Evolutionary conservation across 192 early-diverging fungal species (phyloP), one percentile per base, ranked within the genome.

Genomic region (Coemansia sp.): DNA sequence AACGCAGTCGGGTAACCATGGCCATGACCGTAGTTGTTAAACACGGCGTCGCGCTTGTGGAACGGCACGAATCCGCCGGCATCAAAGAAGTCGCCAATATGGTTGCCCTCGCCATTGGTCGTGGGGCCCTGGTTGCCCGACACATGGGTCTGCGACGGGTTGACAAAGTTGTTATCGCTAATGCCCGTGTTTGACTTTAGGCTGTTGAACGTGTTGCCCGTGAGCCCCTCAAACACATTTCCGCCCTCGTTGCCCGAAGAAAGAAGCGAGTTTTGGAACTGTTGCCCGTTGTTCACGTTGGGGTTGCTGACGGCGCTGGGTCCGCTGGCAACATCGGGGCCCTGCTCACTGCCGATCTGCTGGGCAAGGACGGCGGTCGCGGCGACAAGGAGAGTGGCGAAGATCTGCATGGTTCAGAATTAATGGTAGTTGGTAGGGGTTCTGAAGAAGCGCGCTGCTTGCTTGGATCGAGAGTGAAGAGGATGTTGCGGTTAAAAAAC

Each of bases 311-410:
- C 61, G 3, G 78, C 78, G 48, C 29, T 66, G 16, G 65, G 63
- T 6, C 78, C 78, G 17, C 59, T 57, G 2, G 72, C 57, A 27
- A 71, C 69, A 49, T 19, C 52, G 27, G 72, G 61, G 25, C 72
- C 78, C 16, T 64, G 56, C 41, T 64, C 53, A 39, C 69, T 68
- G 23, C 72, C 77, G 51, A 72, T 22, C 62, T 81, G 68, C 78
- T 81, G 78, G 47, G 72, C 78, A 23, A 75, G 39, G 11, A 75
- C 78, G 72, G 69, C 72, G 72, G 72, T 65, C 19, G 78, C 68
- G 69, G 78, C 78, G 61, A 81, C 69, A 62, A 81, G 59, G 39
- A 81, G 78, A 51, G 78, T 71, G 27, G 78, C 63, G 55, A 75
- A 67, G 64, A 81, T 68, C 78, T 81, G 69, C 78, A 81, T 81